These are phyloP conservation scores for Cryptococcus sp. DNA, from an alignment of 1,284 basidiomycete species.

Conservation along the genomic window DNA sequence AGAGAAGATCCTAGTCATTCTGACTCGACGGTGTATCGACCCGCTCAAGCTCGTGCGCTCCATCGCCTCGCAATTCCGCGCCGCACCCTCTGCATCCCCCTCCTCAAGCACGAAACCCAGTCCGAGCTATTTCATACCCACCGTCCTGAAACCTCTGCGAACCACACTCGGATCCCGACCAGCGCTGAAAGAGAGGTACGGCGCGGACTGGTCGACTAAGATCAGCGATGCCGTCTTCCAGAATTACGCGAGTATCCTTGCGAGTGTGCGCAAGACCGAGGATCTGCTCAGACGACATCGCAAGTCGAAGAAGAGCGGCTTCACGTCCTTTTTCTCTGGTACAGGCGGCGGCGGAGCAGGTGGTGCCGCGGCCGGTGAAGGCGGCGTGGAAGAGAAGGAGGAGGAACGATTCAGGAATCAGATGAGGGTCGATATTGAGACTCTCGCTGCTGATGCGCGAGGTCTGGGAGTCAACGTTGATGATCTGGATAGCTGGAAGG, in stretches of 20 bases:
- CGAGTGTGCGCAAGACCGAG: slow-evolving; percentile 85
- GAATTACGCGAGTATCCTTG: slow-evolving; percentile 62
- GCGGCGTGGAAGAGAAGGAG: slow-evolving; percentile 56
- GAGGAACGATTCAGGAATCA: slow-evolving; percentile 68
- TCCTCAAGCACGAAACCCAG: slow-evolving; percentile 48
- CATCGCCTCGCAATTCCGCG: slow-evolving; percentile 80
- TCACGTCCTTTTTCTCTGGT: slow-evolving; percentile 66
- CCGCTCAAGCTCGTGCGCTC: slow-evolving; percentile 82
- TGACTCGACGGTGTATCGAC: slow-evolving; percentile 78
- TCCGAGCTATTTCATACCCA: slow-evolving; percentile 79
- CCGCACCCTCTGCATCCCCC: slow-evolving; percentile 53
- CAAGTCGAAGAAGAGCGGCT: slow-evolving; percentile 76
- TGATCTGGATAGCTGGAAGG: slow-evolving; percentile 54
- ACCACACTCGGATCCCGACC: slow-evolving; percentile 68
- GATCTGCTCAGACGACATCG: slow-evolving; percentile 80
- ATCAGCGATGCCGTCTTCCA: slow-evolving; percentile 74
- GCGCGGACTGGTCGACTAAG: slow-evolving; percentile 62
- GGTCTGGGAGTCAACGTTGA: slow-evolving; percentile 68
- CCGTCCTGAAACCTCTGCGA: slow-evolving; percentile 79
- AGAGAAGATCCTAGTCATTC: slow-evolving; percentile 67
- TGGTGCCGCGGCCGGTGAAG: not conserved
- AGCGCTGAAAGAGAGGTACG: slow-evolving; percentile 61
- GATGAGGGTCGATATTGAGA: slow-evolving; percentile 82
- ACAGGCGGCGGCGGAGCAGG: slow-evolving; percentile 1
- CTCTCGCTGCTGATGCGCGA: slow-evolving; percentile 72